Conservation (phyloP, 2,329 filamentous ascomycete genomes). For the Nemania serpens region DNA sequence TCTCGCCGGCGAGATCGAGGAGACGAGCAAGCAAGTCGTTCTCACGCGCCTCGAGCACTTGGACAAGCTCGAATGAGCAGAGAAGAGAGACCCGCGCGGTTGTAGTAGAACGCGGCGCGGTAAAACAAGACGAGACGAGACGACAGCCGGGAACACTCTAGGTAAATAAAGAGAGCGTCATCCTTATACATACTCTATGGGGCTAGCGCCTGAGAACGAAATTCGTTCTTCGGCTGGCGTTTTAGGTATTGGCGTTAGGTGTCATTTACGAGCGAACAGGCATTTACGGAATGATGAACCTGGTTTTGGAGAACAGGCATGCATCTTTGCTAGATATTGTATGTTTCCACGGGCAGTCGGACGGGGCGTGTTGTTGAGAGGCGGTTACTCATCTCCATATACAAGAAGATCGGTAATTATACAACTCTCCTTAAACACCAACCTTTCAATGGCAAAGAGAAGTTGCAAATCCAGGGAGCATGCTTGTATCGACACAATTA, state of each 20-base stretch:
- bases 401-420: neutral
- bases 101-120: neutral
- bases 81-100: neutral
- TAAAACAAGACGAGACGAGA: neutral
- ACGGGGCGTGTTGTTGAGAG: neutral
- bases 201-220: neutral
- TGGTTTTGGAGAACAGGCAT: neutral
- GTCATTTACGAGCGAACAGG: constrained; percentile 11
- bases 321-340: neutral
- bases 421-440: neutral
- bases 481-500: neutral
- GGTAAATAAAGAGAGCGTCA: neutral
- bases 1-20: constrained; percentile 95
- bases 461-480: neutral
- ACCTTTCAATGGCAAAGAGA: neutral
- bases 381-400: neutral
- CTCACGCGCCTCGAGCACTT: constrained; percentile 91
- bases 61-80: constrained; percentile 83
- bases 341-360: neutral
- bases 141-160: no score
- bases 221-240: constrained; percentile 17
- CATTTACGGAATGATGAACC: neutral
- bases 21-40: constrained; percentile 98
- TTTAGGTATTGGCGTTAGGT: constrained; percentile 18
- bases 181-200: neutral